Evolutionary conservation across 164 flowering plant genomes (phyloP).

Genomic region (Santalum album): DNA sequence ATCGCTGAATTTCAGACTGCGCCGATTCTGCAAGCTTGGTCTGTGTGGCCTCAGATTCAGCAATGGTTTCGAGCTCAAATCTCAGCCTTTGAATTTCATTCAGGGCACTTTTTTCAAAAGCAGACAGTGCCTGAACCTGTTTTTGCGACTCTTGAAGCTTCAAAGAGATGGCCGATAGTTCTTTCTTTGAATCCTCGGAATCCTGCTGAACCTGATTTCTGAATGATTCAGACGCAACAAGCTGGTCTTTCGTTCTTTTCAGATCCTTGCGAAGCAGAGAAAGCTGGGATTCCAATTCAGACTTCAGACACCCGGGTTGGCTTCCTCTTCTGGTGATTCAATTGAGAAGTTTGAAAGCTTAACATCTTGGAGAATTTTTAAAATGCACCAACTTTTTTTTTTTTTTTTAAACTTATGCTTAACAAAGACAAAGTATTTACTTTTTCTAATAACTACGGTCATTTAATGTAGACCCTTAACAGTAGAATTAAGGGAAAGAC

Average conservation of each 20-base stretch:
- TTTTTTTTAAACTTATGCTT: too few species aligned
- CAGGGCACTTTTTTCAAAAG: slow-evolving; percentile 33
- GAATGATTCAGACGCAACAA: slow-evolving; percentile 48
- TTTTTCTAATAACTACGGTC: too few species aligned
- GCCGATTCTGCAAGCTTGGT: slow-evolving; percentile 32
- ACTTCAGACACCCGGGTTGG: slow-evolving; percentile 50
- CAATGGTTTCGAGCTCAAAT: slow-evolving; percentile 41
- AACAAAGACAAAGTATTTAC: too few species aligned
- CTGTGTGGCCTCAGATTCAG: slow-evolving; percentile 37
- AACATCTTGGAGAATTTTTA: too few species aligned
- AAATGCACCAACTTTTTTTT: too few species aligned
- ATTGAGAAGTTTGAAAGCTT: neutral
- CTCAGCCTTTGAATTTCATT: slow-evolving; percentile 61
- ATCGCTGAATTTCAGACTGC: slow-evolving; percentile 33
- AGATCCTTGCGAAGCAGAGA: slow-evolving; percentile 64
- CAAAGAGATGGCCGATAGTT: slow-evolving; percentile 39
- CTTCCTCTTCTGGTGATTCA: slow-evolving; percentile 49
- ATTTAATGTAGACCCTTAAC: too few species aligned
- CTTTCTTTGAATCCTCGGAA: slow-evolving; percentile 64
- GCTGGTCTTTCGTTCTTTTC: slow-evolving; percentile 57
- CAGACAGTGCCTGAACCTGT: slow-evolving; percentile 38
- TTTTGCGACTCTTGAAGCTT: slow-evolving; percentile 56
- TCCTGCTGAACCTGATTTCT: slow-evolving; percentile 52
- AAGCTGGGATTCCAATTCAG: slow-evolving; percentile 67
- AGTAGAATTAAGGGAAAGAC: too few species aligned